Evolutionary conservation across 768 basidiomycete species (phyloP), one percentile per base, ranked within the genome.

Genomic region (Pulveroboletus ravenelii): DNA sequence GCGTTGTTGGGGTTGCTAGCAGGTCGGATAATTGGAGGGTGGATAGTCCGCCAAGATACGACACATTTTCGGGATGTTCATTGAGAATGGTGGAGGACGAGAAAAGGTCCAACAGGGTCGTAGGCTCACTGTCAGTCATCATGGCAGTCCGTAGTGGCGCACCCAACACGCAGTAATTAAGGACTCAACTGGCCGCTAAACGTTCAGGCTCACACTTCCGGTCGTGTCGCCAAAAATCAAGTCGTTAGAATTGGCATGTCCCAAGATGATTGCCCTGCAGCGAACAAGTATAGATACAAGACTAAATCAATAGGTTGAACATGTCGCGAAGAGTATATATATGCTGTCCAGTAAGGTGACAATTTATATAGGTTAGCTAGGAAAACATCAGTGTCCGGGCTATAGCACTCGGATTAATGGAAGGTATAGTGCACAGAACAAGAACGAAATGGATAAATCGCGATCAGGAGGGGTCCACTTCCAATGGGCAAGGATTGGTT

Each of bases 1-100:
- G 84, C 35, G 78, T 63, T 3, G 80, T 72, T 0, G 94, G 94
- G 62, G 93, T 85, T 1, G 80, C 67, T 17, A 84, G 70, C n/a
- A 97, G 77, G 31, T 81, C 78, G 25, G 76, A 65, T 23, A 97
- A 78, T 1, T 84, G 73, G 38, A 88, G 78, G 9, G 78, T 76
- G 6, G 84, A 79, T 40, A 94, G 72, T 34, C 81, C 78, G 25
- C 74, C 68, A 36, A 93, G 76, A 64, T 93, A 95, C 5, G 65
- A 54, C 3, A 65, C 60, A 40, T 76, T 61, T 43, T 64, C 57
- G 23, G 62, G 52, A 10, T 18, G 41, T 49, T 63, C 53, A 3
- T 50, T 40, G 39, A 61, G 32, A 25, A 48, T 27, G 15, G 51
- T 10, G 6, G 55, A 56, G 38, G 57, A 46, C 27, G 64, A 55